Base-by-base conservation (phyloP, 73 alveolate genomes). In the Breviolum minutum region DNA sequence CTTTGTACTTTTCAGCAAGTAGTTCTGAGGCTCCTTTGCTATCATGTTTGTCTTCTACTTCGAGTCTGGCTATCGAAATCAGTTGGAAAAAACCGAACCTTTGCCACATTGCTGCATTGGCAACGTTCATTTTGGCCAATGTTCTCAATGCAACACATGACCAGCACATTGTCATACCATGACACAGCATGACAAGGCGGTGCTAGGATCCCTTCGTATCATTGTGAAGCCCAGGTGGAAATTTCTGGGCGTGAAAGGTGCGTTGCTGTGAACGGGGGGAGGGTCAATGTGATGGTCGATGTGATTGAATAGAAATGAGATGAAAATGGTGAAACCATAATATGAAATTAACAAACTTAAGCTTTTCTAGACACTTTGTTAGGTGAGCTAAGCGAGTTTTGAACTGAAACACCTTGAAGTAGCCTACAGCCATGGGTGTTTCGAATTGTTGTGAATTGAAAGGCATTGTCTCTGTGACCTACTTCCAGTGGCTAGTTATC, bases 21-120 rank as follows among this genome's bases (percentile, higher is more conserved):
- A 11, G 30, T 7, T 11, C 87, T 20, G 32, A 90, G 96, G 97
- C 30, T 92, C 97, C 62, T 92, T 92, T 66, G 97, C 97, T 89
- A 92, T 92, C 88, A 92, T 92, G 97, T 92, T 92, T 27, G 97
- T 92, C 13, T 92, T 92, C 60, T 92, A 92, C 97, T 92, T 92
- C 61, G 97, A 92, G 89, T 92, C 97, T n/a, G 97, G 97, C 76
- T 92, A 92, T 64, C 97, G 97, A 24, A 76, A 92, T 32, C 97
- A 92, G 77, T 62, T 92, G 89, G 97, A 92, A 79, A 92, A 92
- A 80, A 92, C 97, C 4, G 97, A 92, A 83, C 97, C 97, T 5
- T 14, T 85, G 94, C 16, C 74, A n/a, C 94, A 5, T 24, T 60
- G 54, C 94, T 26, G 76, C 91, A 54, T 19, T 40, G 77, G n/a